A percentile compares a stretch with the other conserved stretches of the same genome.
Evolutionary conservation across 305 asterid genomes (phyloP).

Genomic region (Ilex paraguariensis): DNA sequence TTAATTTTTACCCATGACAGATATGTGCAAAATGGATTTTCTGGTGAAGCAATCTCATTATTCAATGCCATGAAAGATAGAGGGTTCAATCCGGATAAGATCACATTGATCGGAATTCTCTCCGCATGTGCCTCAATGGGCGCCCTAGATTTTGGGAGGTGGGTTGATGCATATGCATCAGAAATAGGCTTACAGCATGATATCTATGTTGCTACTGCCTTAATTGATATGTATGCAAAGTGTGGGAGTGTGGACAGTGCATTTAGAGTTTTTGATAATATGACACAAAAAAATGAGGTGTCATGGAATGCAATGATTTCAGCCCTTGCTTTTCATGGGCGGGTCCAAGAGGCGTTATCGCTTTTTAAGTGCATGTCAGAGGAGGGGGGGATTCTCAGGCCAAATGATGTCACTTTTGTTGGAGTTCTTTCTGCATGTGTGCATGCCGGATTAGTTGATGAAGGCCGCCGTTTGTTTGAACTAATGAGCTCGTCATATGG

Average conservation of each 20-base stretch:
- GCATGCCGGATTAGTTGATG: conserved; percentile 69
- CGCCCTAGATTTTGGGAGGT: conserved; percentile 58
- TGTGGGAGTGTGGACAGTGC: conserved; percentile 61
- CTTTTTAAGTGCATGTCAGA: conserved; percentile 54
- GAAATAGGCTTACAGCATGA: conserved; percentile 39
- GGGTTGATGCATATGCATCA: conserved; percentile 55
- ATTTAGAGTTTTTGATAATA: conserved; percentile 41
- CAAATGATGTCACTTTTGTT: conserved; percentile 63
- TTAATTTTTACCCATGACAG: conserved; percentile 30
- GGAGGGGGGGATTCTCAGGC: conserved; percentile 25
- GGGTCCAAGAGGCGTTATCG: conserved; percentile 48
- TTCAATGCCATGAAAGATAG: conserved; percentile 57
- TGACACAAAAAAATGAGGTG: conserved; percentile 57
- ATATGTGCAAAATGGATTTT: conserved; percentile 72
- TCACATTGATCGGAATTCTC: conserved; percentile 65
- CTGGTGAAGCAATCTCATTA: conserved; percentile 60
- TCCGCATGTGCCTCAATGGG: conserved; percentile 85
- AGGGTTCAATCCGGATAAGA: conserved; percentile 57
- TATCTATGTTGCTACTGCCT: conserved; percentile 60
- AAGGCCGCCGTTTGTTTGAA: conserved; percentile 50
- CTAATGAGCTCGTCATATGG: conserved; percentile 53
- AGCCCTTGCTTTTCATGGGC: conserved; percentile 78
- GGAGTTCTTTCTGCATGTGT: conserved; percentile 79
- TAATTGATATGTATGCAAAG: conserved; percentile 79
- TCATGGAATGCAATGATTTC: conserved; percentile 84